Evolutionary conservation across 2,329 filamentous ascomycete genomes (phyloP), one percentile per base, ranked within the genome.

Genomic region (Zasmidium cellare): DNA sequence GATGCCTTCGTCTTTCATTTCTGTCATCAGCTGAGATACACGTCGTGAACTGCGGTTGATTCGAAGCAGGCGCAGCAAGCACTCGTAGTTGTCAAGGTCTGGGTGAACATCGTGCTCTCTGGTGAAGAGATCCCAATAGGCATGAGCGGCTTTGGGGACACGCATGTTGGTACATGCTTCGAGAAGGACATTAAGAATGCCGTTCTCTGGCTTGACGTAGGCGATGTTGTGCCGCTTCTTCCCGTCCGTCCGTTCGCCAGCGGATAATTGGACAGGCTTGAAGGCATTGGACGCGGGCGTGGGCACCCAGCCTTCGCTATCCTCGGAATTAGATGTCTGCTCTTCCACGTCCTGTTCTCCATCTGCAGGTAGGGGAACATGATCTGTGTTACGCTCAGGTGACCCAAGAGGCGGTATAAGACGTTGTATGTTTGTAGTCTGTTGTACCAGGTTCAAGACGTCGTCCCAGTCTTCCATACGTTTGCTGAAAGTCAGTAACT

Each of bases 61-160:
- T 52, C 86, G 84, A 35, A 94, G 81, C 45, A 90, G 72, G 53
- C 84, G 82, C 16, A 97, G 79, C 67, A 91, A 87, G 62, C 80
- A 78, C 63, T 86, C 79, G 75, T 87, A 89, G 70, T 91, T 92
- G 62, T 87, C 81, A 9, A 78, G 67, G 71, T 97, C 92, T 0
- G 93, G 92, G 1, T 77, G 70, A 58, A 97, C 75, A n/a, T 76
- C 75, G 71, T 85, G 81, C 12, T 79, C 72, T 24, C 73, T 71
- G 6, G 87, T 89, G 57, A 97, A 77, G 5, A 87, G 70, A 18
- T 87, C 78, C 92, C 92, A 97, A 74, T 97, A 97, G 28, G 81
- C 81, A 53, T 82, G 75, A n/a, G 86, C 89, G n/a, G 83, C 75
- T 14, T 82, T 80, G 7, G 84, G 84, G 53, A 84, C 80, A 52